These are phyloP conservation scores for Phyllosticta paracitricarpa DNA, from an alignment of 2,329 filamentous ascomycete genomes.

Conservation along the genomic window DNA sequence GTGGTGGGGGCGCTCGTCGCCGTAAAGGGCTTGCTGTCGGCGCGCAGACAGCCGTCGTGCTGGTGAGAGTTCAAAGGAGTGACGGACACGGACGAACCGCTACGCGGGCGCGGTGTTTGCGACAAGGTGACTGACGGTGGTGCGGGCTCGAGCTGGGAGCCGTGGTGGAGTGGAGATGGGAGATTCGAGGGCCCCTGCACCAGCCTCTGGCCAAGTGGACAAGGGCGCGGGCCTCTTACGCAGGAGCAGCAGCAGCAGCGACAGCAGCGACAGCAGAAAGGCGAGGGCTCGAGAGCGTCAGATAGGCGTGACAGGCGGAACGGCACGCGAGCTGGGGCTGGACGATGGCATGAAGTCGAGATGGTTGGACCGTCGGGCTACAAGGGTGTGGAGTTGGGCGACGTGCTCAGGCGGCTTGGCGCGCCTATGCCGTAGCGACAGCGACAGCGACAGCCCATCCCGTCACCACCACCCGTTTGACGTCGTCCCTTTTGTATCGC, in stretches of 20 bases:
- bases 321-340: background rate
- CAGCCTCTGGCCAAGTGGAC: slow-evolving; percentile 16
- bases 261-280: slow-evolving; percentile 18
- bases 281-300: background rate
- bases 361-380: background rate
- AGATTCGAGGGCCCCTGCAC: slow-evolving; percentile 9
- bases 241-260: slow-evolving; percentile 12
- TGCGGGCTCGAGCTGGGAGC: slow-evolving; percentile 5
- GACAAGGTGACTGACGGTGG: slow-evolving; percentile 33
- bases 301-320: background rate
- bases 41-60: slow-evolving; percentile 16
- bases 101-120: slow-evolving; percentile 30
- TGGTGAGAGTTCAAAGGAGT: slow-evolving; percentile 28
- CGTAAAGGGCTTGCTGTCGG: slow-evolving; percentile 1
- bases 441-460: background rate
- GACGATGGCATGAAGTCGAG: background rate
- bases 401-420: background rate
- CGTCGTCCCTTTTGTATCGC: background rate
- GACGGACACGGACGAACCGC: slow-evolving; percentile 36
- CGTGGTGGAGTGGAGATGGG: slow-evolving; percentile 8
- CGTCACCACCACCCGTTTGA: background rate
- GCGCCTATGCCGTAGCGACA: background rate
- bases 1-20: background rate
- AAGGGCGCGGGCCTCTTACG: slow-evolving; percentile 19
- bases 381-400: slow-evolving; percentile 3